Conservation (phyloP, 352 stramenopile genomes). For the Globisporangium takayamanum region DNA sequence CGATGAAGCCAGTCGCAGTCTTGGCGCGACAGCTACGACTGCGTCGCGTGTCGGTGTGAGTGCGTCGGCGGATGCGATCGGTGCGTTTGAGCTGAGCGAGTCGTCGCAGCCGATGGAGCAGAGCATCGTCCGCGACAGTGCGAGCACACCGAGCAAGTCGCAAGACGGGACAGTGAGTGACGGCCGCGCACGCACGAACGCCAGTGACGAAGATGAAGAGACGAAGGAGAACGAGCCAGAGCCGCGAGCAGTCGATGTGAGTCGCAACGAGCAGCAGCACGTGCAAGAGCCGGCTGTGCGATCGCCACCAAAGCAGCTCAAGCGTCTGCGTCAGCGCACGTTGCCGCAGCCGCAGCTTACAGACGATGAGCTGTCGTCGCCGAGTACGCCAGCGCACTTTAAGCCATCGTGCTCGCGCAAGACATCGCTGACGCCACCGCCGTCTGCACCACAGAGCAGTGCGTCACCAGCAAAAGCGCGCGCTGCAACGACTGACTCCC, state of each 20-base stretch:
- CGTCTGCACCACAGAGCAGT: background rate
- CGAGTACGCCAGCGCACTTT: background rate
- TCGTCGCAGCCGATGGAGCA: background rate
- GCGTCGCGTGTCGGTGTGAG: background rate
- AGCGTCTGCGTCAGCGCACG: slow-evolving; percentile 1
- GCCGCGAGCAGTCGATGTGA: too few relatives aligned
- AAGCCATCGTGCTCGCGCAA: background rate
- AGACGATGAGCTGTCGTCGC: slow-evolving; percentile 2
- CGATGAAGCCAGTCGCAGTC: background rate
- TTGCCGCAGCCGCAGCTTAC: background rate
- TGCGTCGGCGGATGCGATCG: background rate
- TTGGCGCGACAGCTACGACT: background rate
- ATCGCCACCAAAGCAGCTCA: slow-evolving; percentile 3
- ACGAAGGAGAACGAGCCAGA: slow-evolving; percentile 7
- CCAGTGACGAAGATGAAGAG: slow-evolving; percentile 1
- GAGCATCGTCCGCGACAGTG: slow-evolving; percentile 1
- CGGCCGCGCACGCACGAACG: too few relatives aligned
- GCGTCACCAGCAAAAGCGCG: background rate
- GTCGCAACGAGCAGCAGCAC: background rate
- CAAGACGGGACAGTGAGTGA: background rate
- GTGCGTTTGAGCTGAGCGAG: background rate
- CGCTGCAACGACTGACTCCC: background rate
- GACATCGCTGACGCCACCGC: background rate
- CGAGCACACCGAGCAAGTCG: background rate
- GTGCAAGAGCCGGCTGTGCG: background rate